Conservation (phyloP, 352 stramenopile genomes). For the Globisporangium cystogenes region DNA sequence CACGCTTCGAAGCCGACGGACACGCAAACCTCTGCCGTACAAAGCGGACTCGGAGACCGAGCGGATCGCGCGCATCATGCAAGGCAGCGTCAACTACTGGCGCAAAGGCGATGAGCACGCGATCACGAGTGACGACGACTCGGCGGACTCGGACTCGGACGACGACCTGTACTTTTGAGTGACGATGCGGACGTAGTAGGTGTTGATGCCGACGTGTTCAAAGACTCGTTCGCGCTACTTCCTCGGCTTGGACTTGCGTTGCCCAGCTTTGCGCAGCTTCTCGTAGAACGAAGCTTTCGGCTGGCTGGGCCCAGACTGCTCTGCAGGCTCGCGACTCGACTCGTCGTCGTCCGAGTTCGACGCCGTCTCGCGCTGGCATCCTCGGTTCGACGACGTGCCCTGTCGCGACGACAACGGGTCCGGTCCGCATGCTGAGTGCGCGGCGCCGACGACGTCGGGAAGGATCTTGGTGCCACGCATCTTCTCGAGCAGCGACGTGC, state of each 20-base stretch:
- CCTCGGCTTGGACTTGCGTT: constrained; percentile 42
- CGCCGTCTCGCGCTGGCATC: constrained; percentile 1
- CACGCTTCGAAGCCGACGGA: background rate
- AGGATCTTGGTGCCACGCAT: constrained; percentile 66
- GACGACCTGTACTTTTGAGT: constrained; percentile 23
- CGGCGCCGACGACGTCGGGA: constrained; percentile 29
- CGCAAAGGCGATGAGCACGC: constrained; percentile 30
- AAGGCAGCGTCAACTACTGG: constrained; percentile 61
- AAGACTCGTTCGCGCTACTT: constrained; percentile 17
- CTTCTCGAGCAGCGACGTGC: constrained; percentile 68
- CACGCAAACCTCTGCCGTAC: constrained; percentile 1
- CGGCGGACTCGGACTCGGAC: constrained; percentile 16
- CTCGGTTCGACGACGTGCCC: background rate
- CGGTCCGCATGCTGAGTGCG: background rate
- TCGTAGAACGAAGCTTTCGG: constrained; percentile 70
- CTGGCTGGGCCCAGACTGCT: constrained; percentile 13
- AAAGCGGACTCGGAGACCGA: constrained; percentile 58
- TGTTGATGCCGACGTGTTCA: background rate
- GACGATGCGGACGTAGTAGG: background rate
- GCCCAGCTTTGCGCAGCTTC: constrained; percentile 52
- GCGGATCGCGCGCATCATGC: constrained; percentile 78
- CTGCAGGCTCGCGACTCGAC: constrained; percentile 5
- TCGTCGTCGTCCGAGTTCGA: constrained; percentile 22
- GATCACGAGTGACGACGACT: constrained; percentile 24
- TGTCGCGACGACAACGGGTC: background rate